Evolutionary conservation across 2,329 filamentous ascomycete genomes (phyloP).

Genomic region (Pseudogymnoascus sp.): DNA sequence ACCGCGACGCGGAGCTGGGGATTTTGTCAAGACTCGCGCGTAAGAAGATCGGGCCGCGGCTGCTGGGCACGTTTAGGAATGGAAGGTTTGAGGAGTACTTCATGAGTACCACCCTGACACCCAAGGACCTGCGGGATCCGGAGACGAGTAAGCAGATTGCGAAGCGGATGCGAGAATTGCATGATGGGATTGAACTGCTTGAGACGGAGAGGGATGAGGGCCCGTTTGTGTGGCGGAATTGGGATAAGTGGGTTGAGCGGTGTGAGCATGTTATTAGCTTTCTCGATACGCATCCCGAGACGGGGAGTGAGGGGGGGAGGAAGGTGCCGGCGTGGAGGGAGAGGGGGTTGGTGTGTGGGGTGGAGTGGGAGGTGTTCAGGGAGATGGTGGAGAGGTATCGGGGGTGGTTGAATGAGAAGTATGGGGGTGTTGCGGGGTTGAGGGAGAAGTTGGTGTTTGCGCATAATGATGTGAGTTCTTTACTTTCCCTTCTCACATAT

Average conservation of each 20-base stretch:
- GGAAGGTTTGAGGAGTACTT: slow-evolving; percentile 95
- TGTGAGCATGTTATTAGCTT: slow-evolving; percentile 44
- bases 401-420: slow-evolving; percentile 60
- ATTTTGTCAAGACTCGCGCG: slow-evolving; percentile 79
- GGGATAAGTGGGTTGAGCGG: slow-evolving; percentile 62
- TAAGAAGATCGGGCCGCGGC: slow-evolving; percentile 85
- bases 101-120: slow-evolving; percentile 71
- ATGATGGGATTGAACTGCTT: slow-evolving; percentile 84
- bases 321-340: slow-evolving; percentile 51
- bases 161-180: slow-evolving; percentile 93
- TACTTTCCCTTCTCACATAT: slow-evolving; percentile 9
- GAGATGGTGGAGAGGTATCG: slow-evolving; percentile 70
- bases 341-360: slow-evolving; percentile 71
- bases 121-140: slow-evolving; percentile 66
- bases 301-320: slow-evolving; percentile 24
- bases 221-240: slow-evolving; percentile 81
- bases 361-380: slow-evolving; percentile 73
- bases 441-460: slow-evolving; percentile 78
- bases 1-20: slow-evolving; percentile 79
- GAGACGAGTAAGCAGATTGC: slow-evolving; percentile 88
- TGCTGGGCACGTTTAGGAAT: slow-evolving; percentile 88
- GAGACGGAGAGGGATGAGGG: slow-evolving; percentile 69
- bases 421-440: slow-evolving; percentile 58
- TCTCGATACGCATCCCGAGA: slow-evolving; percentile 48
- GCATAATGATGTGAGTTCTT: slow-evolving; percentile 78